These are phyloP conservation scores for Cytospora piceae DNA, from an alignment of 2,329 filamentous ascomycete species.

Conservation along the genomic window DNA sequence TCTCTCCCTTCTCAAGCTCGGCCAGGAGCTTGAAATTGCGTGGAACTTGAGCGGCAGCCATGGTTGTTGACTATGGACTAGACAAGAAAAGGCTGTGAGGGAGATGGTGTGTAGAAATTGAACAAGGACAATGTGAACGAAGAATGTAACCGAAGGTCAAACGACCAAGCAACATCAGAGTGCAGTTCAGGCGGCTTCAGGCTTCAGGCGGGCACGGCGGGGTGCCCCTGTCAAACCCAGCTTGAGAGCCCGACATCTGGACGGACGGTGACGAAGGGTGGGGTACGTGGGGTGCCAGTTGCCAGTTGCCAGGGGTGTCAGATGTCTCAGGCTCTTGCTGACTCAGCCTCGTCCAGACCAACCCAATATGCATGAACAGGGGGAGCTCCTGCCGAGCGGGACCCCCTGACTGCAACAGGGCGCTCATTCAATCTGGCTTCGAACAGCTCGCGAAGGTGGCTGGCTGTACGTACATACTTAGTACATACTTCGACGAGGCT, in stretches of 20 bases:
- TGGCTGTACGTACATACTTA: neutral
- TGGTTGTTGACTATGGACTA: constrained; percentile 30
- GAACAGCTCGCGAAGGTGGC: neutral
- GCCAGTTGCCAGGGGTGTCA: neutral
- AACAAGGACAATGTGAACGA: constrained; percentile 5
- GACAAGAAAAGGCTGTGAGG: neutral
- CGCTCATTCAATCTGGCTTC: constrained; percentile 1
- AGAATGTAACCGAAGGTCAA: neutral
- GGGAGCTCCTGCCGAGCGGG: neutral
- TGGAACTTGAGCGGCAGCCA: constrained; percentile 66
- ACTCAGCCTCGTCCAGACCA: neutral
- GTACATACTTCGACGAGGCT: neutral
- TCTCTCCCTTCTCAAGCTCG: constrained; percentile 98
- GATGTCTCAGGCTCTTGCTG: neutral
- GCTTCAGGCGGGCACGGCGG: constrained; percentile 3
- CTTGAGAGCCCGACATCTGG: neutral
- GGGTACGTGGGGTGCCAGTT: neutral
- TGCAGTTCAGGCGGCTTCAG: neutral
- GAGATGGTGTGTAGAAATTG: constrained; percentile 1
- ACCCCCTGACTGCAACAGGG: neutral
- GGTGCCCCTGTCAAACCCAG: neutral
- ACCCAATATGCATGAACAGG: neutral
- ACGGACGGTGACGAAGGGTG: neutral
- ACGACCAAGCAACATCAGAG: neutral
- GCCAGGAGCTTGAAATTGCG: constrained; percentile 96